A percentile compares a stretch with the other conserved stretches of the same genome.
Evolutionary conservation across 352 stramenopile species (phyloP).

Genomic region (Bremia lactucae): DNA sequence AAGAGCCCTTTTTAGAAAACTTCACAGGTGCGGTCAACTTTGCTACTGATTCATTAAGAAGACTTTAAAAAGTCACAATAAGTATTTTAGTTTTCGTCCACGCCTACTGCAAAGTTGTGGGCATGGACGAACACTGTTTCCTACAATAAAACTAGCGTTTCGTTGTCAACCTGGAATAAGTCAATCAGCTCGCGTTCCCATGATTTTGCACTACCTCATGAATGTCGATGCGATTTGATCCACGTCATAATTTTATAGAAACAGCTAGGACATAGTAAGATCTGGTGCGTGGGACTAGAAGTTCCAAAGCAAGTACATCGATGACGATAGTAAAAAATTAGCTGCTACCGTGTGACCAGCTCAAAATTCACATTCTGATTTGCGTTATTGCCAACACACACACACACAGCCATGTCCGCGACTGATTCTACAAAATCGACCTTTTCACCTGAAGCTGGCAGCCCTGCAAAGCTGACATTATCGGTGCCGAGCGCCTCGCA

Average conservation of each 20-base stretch:
- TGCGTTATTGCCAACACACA: background rate
- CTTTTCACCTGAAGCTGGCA: slow-evolving; percentile 7
- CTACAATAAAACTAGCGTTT: too few relatives aligned
- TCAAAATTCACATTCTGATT: slow-evolving; percentile 19
- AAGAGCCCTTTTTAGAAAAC: too few relatives aligned
- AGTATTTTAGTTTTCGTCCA: too few relatives aligned
- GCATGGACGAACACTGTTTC: too few relatives aligned
- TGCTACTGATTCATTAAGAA: too few relatives aligned
- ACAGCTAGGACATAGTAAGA: slow-evolving; percentile 14
- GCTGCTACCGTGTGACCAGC: background rate
- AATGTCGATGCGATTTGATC: slow-evolving; percentile 6
- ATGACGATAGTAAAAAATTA: slow-evolving; percentile 6
- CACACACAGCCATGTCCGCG: slow-evolving; percentile 1
- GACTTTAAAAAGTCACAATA: too few relatives aligned
- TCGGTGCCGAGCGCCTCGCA: slow-evolving; percentile 22
- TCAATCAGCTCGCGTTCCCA: too few relatives aligned
- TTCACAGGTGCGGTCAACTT: too few relatives aligned
- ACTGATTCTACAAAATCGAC: slow-evolving; percentile 1
- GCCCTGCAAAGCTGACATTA: slow-evolving; percentile 13
- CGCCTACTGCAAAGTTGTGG: too few relatives aligned
- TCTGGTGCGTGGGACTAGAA: slow-evolving; percentile 21
- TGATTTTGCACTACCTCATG: too few relatives aligned
- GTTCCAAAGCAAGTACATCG: slow-evolving; percentile 4
- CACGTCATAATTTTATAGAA: slow-evolving; percentile 19
- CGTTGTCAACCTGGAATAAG: too few relatives aligned